These are phyloP conservation scores for Aspergillus hancockii DNA, from an alignment of 495 filamentous ascomycete genomes.

Conservation along the genomic window DNA sequence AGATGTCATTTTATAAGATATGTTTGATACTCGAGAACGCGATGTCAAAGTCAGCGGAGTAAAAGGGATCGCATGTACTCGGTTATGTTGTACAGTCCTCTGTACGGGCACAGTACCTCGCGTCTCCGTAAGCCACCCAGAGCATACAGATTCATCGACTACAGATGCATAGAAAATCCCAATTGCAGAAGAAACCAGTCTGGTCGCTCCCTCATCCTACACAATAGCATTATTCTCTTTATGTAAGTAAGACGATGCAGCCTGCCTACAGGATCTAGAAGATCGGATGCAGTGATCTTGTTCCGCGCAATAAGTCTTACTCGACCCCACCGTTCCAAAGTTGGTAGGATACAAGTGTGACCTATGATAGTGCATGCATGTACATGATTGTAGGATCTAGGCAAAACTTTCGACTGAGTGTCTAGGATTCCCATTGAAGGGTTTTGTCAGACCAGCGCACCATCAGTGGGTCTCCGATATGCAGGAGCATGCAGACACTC, in stretches of 20 bases:
- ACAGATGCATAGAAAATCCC: neutral
- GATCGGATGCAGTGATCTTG: conserved; percentile 1
- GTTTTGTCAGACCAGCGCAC: conserved; percentile 3
- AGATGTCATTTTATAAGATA: too few relatives aligned
- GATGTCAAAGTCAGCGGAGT: too few relatives aligned
- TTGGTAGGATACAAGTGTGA: conserved; percentile 3
- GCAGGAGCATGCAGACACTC: conserved; percentile 13
- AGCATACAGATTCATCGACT: neutral
- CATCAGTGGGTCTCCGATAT: conserved; percentile 6
- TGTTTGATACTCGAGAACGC: too few relatives aligned
- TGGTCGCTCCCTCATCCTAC: neutral
- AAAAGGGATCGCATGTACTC: too few relatives aligned
- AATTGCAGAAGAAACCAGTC: neutral
- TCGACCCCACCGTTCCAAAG: neutral
- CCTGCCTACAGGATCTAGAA: neutral
- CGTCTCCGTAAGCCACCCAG: neutral
- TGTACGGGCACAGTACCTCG: too few relatives aligned
- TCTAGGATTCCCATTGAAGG: conserved; percentile 1
- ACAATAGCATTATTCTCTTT: conserved; percentile 4
- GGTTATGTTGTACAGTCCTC: too few relatives aligned
- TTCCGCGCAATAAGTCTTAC: conserved; percentile 1
- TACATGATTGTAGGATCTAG: neutral
- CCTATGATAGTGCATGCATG: conserved; percentile 6
- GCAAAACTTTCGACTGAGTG: neutral
- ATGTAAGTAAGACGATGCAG: neutral